These are phyloP conservation scores for Furcasterigmium furcatum DNA, from an alignment of 2,329 filamentous ascomycete species.

Conservation along the genomic window DNA sequence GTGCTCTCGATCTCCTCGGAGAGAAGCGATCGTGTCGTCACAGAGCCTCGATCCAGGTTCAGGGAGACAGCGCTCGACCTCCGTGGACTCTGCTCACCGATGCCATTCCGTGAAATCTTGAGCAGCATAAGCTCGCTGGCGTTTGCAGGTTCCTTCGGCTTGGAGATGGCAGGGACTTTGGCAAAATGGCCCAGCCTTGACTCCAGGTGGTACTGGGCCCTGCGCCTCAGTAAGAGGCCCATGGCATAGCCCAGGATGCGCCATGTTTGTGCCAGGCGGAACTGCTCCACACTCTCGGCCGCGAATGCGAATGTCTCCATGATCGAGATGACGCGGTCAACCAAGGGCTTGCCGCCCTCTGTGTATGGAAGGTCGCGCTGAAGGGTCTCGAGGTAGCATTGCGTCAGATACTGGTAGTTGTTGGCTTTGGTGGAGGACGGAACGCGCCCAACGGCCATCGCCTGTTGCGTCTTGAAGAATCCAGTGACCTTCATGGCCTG, in stretches of 20 bases:
- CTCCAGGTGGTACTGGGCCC: constrained; percentile 56
- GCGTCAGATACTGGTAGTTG: constrained; percentile 54
- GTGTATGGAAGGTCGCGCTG: constrained; percentile 42
- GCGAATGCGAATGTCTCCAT: constrained; percentile 55
- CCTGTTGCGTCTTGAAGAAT: constrained; percentile 55
- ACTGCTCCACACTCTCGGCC: constrained; percentile 54
- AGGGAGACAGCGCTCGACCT: constrained; percentile 21
- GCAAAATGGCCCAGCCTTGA: constrained; percentile 38
- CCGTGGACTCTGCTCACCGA: constrained; percentile 35
- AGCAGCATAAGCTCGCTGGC: constrained; percentile 19
- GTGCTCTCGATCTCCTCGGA: constrained; percentile 59
- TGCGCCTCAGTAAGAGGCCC: constrained; percentile 46
- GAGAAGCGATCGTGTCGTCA: constrained; percentile 41
- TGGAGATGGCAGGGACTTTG: constrained; percentile 17
- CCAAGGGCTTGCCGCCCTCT: constrained; percentile 32
- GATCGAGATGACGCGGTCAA: constrained; percentile 44
- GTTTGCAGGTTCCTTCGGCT: constrained; percentile 23
- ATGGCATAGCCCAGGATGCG: constrained; percentile 56
- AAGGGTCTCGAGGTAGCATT: constrained; percentile 53
- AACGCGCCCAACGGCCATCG: constrained; percentile 58
- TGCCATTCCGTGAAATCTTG: constrained; percentile 19
- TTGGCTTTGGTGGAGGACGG: constrained; percentile 48
- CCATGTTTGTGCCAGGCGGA: constrained; percentile 63
- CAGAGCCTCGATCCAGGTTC: constrained; percentile 25
- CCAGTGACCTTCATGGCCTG: constrained; percentile 56